Base-by-base conservation (phyloP, 164 flowering plant species). In the Houttuynia cordata region DNA sequence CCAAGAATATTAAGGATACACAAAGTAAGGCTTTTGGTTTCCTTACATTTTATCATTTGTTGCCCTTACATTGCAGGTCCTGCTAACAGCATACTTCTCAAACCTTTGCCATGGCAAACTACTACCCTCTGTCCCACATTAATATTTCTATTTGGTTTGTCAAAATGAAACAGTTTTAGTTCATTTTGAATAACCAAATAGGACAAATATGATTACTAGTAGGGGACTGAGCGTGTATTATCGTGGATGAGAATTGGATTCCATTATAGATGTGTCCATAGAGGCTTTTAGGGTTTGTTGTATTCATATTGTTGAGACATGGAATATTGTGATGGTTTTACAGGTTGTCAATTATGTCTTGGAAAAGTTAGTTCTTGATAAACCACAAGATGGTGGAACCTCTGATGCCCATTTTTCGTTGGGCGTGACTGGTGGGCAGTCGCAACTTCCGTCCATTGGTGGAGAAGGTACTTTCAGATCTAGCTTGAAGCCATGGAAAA, bases 1-100 rank as follows among this genome's bases (percentile, higher is more conserved):
- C 97, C 99, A 54, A 87, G 99, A 23, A 94, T 94, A 67, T 74
- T 94, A 75, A 84, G 96, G 67, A 79, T 94, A 68, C 91, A 91
- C 62, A 94, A 94, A 71, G 99, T 91, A 70, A 75, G 58, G 20
- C 10, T 54, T 42, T 42, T 54, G 34, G 13, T 45, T 39, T 22
- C 37, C 34, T 51, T 24, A 14, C n/a, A 1, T 51, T 68, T 10
- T 51, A 7, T 3, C 41, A 30, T 24, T 41, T 24, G 37, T 41
- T 18, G 12, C 49, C 25, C 37, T 51, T 21, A 24, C 37, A 56
- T 23, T 24, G 58, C 8, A 8, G 1, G 17, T 45, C 17, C 13
- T 45, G 49, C 49, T 14, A 45, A 12, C 17, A 12, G n/a, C 13
- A 45, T 12, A 12, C 3, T 45, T 4, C 17, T 3, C 49, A 42